Evolutionary conservation across 495 filamentous ascomycete species (phyloP).

Genomic region (Mytilinidion resinicola): DNA sequence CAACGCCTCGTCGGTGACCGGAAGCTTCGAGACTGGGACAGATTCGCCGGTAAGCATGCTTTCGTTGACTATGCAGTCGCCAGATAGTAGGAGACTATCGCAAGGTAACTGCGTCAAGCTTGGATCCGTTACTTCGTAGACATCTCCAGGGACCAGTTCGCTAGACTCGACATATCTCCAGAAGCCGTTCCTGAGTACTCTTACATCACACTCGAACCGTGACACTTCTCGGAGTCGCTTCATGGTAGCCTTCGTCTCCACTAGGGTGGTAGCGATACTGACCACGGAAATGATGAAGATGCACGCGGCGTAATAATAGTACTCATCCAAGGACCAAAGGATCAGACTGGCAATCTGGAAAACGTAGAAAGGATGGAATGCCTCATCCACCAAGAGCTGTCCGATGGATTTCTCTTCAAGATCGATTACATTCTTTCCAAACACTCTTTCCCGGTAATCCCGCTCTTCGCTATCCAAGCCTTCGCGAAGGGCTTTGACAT

Average conservation of each 20-base stretch:
- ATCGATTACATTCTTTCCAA: constrained; percentile 82
- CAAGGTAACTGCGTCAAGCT: constrained; percentile 89
- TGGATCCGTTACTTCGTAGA: constrained; percentile 96
- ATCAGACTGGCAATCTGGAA: constrained; percentile 94
- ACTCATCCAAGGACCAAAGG: constrained; percentile 91
- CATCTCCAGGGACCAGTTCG: constrained; percentile 90
- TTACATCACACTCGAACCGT: constrained; percentile 87
- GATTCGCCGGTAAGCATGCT: constrained; percentile 99
- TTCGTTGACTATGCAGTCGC: constrained; percentile 98
- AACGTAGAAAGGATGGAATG: constrained; percentile 95
- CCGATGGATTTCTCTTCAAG: constrained; percentile 79
- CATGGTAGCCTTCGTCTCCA: constrained; percentile 94
- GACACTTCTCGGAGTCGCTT: constrained; percentile 84
- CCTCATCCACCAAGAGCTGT: constrained; percentile 88
- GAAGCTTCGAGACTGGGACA: constrained; percentile 88
- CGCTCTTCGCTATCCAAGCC: constrained; percentile 92
- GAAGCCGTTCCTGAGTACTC: constrained; percentile 88
- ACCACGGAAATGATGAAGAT: constrained; percentile 93
- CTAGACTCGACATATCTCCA: constrained; percentile 83
- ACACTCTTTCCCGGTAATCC: constrained; percentile 73
- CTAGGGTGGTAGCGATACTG: constrained; percentile 80
- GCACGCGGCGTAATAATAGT: constrained; percentile 94
- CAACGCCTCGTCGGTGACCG: constrained; percentile 77
- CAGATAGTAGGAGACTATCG: constrained; percentile 85
- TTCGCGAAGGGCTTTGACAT: constrained; percentile 63